Conservation (phyloP, 208 protist genomes). For the Phytomonas sp. region DNA sequence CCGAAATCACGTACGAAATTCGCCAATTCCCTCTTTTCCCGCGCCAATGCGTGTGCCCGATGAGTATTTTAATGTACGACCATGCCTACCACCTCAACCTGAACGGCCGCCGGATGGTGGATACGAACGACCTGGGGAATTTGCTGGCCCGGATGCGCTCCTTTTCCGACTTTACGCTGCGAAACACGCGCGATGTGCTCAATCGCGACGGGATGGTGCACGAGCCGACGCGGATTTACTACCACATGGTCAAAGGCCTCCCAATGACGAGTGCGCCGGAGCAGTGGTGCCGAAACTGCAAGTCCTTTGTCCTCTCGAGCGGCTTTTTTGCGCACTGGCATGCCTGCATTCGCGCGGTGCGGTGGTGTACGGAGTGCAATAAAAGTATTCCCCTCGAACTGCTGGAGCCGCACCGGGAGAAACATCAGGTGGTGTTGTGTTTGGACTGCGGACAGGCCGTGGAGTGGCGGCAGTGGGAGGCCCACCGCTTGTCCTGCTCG, state of each 20-base stretch:
- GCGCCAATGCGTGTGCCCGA: constrained; percentile 52
- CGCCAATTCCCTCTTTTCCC: constrained; percentile 84
- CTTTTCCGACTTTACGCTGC: constrained; percentile 77
- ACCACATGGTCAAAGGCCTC: constrained; percentile 41
- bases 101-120: constrained; percentile 69
- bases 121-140: constrained; percentile 87
- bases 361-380: constrained; percentile 82
- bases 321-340: constrained; percentile 76
- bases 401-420: constrained; percentile 78
- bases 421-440: constrained; percentile 86
- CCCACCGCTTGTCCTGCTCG: constrained; percentile 72
- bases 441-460: constrained; percentile 78
- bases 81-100: constrained; percentile 56
- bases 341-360: constrained; percentile 58
- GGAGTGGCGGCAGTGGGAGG: constrained; percentile 88
- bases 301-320: constrained; percentile 54
- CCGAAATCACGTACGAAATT: constrained; percentile 62
- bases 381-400: constrained; percentile 68
- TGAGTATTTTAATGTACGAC: constrained; percentile 42
- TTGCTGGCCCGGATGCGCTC: constrained; percentile 70
- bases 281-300: constrained; percentile 90
- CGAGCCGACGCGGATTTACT: constrained; percentile 87
- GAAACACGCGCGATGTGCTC: constrained; percentile 58
- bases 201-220: constrained; percentile 82
- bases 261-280: constrained; percentile 41